Evolutionary conservation across 2,329 filamentous ascomycete species (phyloP).

Genomic region (Aaosphaeria arxii): DNA sequence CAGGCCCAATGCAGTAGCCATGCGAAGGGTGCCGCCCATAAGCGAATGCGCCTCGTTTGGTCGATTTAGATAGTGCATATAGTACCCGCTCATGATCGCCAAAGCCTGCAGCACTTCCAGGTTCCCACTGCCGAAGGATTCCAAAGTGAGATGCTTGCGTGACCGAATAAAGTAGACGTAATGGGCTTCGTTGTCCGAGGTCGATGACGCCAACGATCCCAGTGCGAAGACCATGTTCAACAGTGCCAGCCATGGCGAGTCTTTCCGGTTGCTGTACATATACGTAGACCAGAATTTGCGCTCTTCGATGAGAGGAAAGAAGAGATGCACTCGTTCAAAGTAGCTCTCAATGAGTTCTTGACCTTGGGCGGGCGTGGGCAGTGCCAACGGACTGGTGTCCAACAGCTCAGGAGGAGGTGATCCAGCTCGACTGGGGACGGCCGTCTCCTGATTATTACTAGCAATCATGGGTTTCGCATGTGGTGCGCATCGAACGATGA

Average conservation of each 20-base stretch:
- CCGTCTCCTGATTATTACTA: slow-evolving; percentile 38
- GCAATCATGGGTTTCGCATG: slow-evolving; percentile 48
- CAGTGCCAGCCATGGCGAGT: slow-evolving; percentile 68
- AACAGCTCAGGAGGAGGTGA: slow-evolving; percentile 34
- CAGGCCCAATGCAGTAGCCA: slow-evolving; percentile 71
- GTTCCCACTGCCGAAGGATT: slow-evolving; percentile 66
- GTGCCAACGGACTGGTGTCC: slow-evolving; percentile 39
- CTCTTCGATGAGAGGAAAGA: slow-evolving; percentile 73
- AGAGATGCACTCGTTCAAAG: slow-evolving; percentile 69
- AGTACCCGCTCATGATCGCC: slow-evolving; percentile 70
- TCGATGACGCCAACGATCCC: slow-evolving; percentile 67
- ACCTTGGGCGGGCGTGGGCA: slow-evolving; percentile 61
- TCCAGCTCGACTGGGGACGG: slow-evolving; percentile 33
- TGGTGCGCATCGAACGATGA: slow-evolving; percentile 60
- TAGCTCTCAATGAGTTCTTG: slow-evolving; percentile 72
- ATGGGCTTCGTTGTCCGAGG: slow-evolving; percentile 61
- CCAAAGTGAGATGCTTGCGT: slow-evolving; percentile 64
- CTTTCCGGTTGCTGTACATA: slow-evolving; percentile 59
- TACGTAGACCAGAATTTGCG: slow-evolving; percentile 66
- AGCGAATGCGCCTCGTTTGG: slow-evolving; percentile 75
- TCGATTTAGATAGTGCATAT: slow-evolving; percentile 74
- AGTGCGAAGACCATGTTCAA: slow-evolving; percentile 76
- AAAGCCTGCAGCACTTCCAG: slow-evolving; percentile 72
- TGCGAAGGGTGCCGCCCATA: slow-evolving; percentile 67
- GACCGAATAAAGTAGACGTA: slow-evolving; percentile 68